Conservation (phyloP, 1,284 basidiomycete species). For the Ceratobasidium sp. region DNA sequence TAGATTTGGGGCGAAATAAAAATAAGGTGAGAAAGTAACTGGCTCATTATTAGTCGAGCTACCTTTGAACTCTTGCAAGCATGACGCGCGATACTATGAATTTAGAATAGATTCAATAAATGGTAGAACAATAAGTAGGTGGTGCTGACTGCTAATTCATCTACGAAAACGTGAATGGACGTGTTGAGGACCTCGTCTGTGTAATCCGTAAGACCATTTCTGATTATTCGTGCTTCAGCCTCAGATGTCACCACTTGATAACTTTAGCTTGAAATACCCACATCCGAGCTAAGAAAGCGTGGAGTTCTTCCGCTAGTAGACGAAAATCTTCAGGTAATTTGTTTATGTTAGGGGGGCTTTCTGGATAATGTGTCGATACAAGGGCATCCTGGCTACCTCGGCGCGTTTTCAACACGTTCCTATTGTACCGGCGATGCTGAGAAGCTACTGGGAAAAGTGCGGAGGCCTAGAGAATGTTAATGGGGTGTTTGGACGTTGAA, state of each 20-base stretch:
- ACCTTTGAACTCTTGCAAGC: slow-evolving; percentile 73
- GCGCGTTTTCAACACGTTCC: slow-evolving; percentile 51
- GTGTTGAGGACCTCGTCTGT: slow-evolving; percentile 74
- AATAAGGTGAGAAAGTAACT: no score
- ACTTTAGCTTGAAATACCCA: no score
- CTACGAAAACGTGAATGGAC: slow-evolving; percentile 73
- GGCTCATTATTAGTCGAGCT: no score
- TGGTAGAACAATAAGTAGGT: no score
- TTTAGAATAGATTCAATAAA: neutral
- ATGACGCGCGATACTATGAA: slow-evolving; percentile 77
- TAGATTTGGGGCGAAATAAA: no score
- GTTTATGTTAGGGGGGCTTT: slow-evolving; percentile 73
- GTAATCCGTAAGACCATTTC: slow-evolving; percentile 55
- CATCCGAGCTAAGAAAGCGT: slow-evolving; percentile 72
- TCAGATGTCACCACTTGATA: no score
- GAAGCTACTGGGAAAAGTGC: slow-evolving; percentile 19
- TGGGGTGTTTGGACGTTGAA: no score
- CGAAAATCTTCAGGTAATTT: slow-evolving; percentile 74
- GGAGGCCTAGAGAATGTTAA: neutral
- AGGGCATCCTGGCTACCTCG: no score
- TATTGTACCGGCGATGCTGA: slow-evolving; percentile 2
- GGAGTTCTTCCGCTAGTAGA: slow-evolving; percentile 70
- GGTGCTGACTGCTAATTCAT: slow-evolving; percentile 70
- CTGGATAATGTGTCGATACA: no score
- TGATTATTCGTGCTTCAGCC: no score